Base-by-base conservation (phyloP, 108 stramenopile genomes). In the Stephanodiscus triporus region DNA sequence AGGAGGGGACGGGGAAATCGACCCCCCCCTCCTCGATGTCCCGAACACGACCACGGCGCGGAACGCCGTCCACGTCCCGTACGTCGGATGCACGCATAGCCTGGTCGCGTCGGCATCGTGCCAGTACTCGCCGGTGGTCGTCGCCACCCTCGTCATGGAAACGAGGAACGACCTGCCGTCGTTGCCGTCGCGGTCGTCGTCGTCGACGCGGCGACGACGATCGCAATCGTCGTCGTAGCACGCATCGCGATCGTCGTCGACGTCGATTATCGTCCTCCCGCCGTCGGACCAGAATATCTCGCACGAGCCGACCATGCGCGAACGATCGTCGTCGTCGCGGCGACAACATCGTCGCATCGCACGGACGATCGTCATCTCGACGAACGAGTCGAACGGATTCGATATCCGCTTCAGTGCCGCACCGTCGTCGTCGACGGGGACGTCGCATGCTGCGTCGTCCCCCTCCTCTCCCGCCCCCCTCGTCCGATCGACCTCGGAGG, bases 61-160 rank as follows among this genome's bases (percentile, higher is more conserved):
- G 68, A 84, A 86, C 2, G 85, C 83, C 14, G 61, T 81, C 85
- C 85, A 86, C 26, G 85, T 84, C 1, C 85, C 85, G 53, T 66
- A 81, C 4, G 50, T 59, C 20, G 85, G 83, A 81, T 86, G 85
- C 10, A 86, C 65, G 48, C 80, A 84, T 20, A 86, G 60, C 19
- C 81, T 84, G 4, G 85, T 86, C 32, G 72, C 69, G 16, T 76
- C 75, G 13, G 40, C 59, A 68, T 86, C 85, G 19, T 70, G 63
- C 72, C 80, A 86, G 43, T 81, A 86, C 24, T 70, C 40, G 55
- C 85, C 85, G 19, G 79, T 74, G n/a, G 45, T 58, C 29, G 53
- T 73, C 6, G 85, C 85, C 9, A 84, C 72, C 50, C 85, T 62
- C 72, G 77, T 80, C 85, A 86, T 86, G 24, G 85, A 86, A 23